phyloP scores from a whole-genome alignment of 1,139 yeast species.

The Blastobotrys illinoisensis region DNA sequence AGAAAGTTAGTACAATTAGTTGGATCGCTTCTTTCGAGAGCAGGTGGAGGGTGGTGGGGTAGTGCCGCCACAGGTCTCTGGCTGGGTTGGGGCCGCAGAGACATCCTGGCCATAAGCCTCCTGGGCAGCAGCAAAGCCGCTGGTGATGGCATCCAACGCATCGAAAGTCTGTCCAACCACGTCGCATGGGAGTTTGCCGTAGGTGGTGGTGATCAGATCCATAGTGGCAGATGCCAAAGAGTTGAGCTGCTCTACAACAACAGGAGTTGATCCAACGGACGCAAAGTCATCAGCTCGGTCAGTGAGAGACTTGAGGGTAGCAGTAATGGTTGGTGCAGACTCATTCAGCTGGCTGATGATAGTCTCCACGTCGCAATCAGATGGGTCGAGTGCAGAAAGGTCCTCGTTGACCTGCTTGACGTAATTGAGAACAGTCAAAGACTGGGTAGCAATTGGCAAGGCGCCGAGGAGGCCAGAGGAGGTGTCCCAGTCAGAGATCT shows the following conservation, averaged over 20 bases:
- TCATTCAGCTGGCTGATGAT: background rate
- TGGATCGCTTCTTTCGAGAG: background rate
- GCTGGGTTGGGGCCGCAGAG: background rate
- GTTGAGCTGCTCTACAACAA: background rate
- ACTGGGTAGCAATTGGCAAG: constrained; percentile 7
- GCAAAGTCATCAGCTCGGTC: background rate
- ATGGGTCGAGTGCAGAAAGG: constrained; percentile 1
- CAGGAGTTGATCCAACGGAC: background rate
- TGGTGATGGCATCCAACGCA: background rate
- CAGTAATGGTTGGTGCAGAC: background rate
- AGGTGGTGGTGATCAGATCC: constrained; percentile 3
- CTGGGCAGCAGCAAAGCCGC: background rate
- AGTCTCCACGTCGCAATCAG: constrained; percentile 2
- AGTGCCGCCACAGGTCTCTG: background rate
- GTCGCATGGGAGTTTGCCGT: constrained; percentile 1
- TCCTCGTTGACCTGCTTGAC: constrained; percentile 7
- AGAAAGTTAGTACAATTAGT: background rate
- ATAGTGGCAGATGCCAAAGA: background rate
- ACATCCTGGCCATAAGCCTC: background rate
- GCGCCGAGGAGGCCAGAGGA: constrained; percentile 6
- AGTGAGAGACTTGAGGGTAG: background rate
- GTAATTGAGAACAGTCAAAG: constrained; percentile 2
- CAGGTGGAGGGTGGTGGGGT: background rate
- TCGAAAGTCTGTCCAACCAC: constrained; percentile 6
- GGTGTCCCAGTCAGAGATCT: constrained; percentile 2